Percentiles rank a stretch among this genome's conserved stretches.
Evolutionary conservation across 805 yeast species (phyloP).

Genomic region (Blastobotrys parvus): DNA sequence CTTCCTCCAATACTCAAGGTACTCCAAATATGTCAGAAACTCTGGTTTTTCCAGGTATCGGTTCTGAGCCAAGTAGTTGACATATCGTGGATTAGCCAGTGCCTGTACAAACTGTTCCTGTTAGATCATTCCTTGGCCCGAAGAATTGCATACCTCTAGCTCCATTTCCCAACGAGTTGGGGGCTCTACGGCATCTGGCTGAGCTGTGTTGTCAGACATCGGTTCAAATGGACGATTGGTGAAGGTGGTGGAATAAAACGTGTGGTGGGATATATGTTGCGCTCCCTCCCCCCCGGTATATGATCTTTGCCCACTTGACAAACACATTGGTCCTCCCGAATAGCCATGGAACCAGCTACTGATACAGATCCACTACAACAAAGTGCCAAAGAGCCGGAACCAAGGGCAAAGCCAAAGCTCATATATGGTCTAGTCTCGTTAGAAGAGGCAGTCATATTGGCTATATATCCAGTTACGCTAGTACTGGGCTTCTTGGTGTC

Average conservation of each 20-base stretch:
- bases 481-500: conserved; percentile 22
- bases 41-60: conserved; percentile 61
- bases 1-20: conserved; percentile 77
- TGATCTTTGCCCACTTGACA: no score
- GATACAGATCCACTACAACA: no score
- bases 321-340: no score
- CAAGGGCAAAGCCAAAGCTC: no score
- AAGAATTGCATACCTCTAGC: conserved; percentile 45
- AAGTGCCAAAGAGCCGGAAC: no score
- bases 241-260: no score
- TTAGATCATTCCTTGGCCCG: neutral
- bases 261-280: no score
- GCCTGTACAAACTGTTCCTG: conserved; percentile 70
- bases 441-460: conserved; percentile 13
- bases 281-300: no score
- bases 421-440: no score
- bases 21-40: conserved; percentile 68
- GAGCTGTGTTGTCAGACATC: no score
- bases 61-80: conserved; percentile 80
- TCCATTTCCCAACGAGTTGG: conserved; percentile 86
- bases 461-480: conserved; percentile 19
- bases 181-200: conserved; percentile 25
- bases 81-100: conserved; percentile 79
- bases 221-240: no score
- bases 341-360: no score